phyloP scores from a whole-genome alignment of 2,329 filamentous ascomycete species.

The Shiraia sp. region DNA sequence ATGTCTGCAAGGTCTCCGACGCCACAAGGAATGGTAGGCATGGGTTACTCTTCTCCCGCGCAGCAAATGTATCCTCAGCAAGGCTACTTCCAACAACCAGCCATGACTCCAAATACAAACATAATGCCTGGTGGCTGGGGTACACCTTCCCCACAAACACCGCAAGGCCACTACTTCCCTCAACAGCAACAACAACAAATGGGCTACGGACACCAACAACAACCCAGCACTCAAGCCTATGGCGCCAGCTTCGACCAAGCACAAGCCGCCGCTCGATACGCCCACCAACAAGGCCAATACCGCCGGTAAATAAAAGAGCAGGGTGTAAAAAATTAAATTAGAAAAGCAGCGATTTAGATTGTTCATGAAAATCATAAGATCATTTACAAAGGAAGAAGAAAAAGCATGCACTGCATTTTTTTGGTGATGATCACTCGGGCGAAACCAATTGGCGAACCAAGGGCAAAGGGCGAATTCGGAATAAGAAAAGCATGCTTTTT shows the following conservation, averaged over 20 bases:
- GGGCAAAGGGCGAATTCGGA: too few relatives aligned
- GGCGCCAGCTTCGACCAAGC: slow-evolving; percentile 36
- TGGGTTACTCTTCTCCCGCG: slow-evolving; percentile 36
- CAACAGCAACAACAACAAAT: slow-evolving; percentile 16
- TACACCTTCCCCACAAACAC: slow-evolving; percentile 28
- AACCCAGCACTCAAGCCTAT: slow-evolving; percentile 34
- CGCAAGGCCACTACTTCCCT: slow-evolving; percentile 33
- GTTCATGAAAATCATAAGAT: too few relatives aligned
- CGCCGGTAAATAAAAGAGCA: slow-evolving; percentile 7
- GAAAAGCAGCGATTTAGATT: not conserved
- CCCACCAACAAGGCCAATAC: slow-evolving; percentile 31
- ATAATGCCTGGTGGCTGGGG: slow-evolving; percentile 34
- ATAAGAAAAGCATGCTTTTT: too few relatives aligned
- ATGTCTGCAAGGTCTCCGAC: slow-evolving; percentile 18
- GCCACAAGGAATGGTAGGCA: slow-evolving; percentile 20
- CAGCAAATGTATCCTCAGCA: slow-evolving; percentile 36
- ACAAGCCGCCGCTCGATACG: slow-evolving; percentile 30
- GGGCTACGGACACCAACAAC: slow-evolving; percentile 15
- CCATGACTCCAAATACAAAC: slow-evolving; percentile 29
- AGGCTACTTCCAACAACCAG: slow-evolving; percentile 34
- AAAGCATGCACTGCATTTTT: too few relatives aligned
- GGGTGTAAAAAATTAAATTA: too few relatives aligned
- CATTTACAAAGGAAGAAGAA: too few relatives aligned
- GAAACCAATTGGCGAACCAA: too few relatives aligned
- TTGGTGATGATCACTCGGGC: too few relatives aligned